Evolutionary conservation across 352 stramenopile species (phyloP).

Genomic region (Globisporangium uncinulatum): DNA sequence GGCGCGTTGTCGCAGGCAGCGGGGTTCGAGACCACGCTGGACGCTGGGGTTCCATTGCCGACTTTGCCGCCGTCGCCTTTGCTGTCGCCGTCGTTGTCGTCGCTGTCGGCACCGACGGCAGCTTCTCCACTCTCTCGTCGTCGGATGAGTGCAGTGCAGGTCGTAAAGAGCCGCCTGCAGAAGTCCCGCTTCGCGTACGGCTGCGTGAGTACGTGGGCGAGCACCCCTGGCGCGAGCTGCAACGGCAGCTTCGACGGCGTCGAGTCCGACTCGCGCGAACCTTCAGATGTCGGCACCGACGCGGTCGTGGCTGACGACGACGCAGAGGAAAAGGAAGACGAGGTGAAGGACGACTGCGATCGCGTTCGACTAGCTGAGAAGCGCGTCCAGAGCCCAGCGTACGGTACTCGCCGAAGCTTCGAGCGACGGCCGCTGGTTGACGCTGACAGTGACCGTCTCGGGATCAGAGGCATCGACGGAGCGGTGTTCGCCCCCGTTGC

Average conservation of each 20-base stretch:
- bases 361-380: too few species aligned
- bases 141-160: constrained; percentile 23
- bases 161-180: constrained; percentile 47
- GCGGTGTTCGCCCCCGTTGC: too few species aligned
- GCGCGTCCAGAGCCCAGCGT: too few species aligned
- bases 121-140: constrained; percentile 3
- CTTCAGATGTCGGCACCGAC: not conserved
- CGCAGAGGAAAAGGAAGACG: too few species aligned
- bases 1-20: constrained; percentile 42
- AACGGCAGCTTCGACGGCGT: constrained; percentile 8
- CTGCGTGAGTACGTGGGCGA: constrained; percentile 54
- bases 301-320: too few species aligned
- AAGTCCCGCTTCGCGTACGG: constrained; percentile 46
- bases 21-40: constrained; percentile 12
- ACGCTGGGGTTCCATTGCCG: not conserved
- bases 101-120: not conserved
- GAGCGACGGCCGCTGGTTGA: too few species aligned
- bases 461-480: too few species aligned
- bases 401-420: too few species aligned
- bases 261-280: not conserved
- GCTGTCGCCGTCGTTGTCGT: not conserved
- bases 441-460: too few species aligned
- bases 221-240: constrained; percentile 3
- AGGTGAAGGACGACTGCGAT: too few species aligned
- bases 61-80: not conserved